Evolutionary conservation across 306 rosid species (phyloP).

Genomic region (Aeschynomene evenia): DNA sequence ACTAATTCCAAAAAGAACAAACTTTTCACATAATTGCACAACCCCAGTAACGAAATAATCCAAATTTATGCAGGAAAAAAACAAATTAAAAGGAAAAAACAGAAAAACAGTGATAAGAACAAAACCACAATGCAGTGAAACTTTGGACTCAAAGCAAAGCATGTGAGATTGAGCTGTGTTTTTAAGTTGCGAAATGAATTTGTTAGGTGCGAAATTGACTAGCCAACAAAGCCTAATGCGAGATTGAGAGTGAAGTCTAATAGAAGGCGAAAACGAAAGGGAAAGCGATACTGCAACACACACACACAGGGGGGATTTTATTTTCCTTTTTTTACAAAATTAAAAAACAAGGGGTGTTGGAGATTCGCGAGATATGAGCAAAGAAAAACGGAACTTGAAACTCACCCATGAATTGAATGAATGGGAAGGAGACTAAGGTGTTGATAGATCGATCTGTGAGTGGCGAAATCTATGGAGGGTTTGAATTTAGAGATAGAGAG

Average conservation of each 20-base stretch:
- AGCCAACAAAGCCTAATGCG: slow-evolving; percentile 44
- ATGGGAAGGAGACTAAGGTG: slow-evolving; percentile 30
- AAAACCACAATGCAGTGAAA: slow-evolving; percentile 45
- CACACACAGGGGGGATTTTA: not conserved
- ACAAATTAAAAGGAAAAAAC: no score
- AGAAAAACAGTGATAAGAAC: not conserved
- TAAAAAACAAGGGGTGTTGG: slow-evolving; percentile 23
- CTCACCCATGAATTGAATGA: slow-evolving; percentile 42
- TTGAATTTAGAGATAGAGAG: not conserved
- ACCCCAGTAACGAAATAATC: slow-evolving; percentile 29
- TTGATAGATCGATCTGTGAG: slow-evolving; percentile 48
- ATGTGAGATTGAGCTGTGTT: slow-evolving; percentile 28
- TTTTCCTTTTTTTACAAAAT: slow-evolving; percentile 7
- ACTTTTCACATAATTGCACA: slow-evolving; percentile 16
- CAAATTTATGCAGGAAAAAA: not conserved
- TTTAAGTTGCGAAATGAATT: not conserved
- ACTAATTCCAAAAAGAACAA: slow-evolving; percentile 14
- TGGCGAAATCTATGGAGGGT: slow-evolving; percentile 6
- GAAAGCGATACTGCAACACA: slow-evolving; percentile 56
- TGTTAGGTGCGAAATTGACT: slow-evolving; percentile 48
- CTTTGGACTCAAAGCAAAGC: slow-evolving; percentile 68
- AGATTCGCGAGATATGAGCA: slow-evolving; percentile 21
- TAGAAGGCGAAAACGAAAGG: slow-evolving; percentile 28
- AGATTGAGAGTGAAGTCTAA: slow-evolving; percentile 21
- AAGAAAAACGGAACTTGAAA: slow-evolving; percentile 44